These are phyloP conservation scores for Parachaetomium inaequale DNA, from an alignment of 495 filamentous ascomycete species.

Conservation along the genomic window DNA sequence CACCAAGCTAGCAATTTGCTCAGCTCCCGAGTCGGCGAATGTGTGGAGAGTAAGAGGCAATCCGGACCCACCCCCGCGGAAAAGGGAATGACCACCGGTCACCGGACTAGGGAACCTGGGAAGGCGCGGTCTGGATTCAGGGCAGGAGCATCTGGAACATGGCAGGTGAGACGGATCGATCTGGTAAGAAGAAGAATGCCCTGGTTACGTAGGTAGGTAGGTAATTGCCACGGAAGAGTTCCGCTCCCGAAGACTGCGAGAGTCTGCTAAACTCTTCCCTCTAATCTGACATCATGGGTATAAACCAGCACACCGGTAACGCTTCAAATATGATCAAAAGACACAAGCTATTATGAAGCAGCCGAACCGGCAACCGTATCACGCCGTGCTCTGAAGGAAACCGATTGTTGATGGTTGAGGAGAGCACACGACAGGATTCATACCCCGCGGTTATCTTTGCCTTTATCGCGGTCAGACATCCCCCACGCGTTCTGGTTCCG, in stretches of 20 bases:
- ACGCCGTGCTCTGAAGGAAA: not conserved
- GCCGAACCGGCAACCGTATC: too few relatives aligned
- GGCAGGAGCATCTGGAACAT: too few relatives aligned
- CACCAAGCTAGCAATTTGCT: slow-evolving; percentile 2
- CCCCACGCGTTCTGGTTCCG: not conserved
- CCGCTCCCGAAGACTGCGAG: too few relatives aligned
- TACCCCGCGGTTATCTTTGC: slow-evolving; percentile 1
- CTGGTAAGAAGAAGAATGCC: too few relatives aligned
- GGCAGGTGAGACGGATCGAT: too few relatives aligned
- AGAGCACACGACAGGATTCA: not conserved
- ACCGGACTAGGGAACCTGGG: not conserved
- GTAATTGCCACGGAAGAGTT: too few relatives aligned
- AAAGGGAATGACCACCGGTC: not conserved
- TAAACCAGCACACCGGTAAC: too few relatives aligned
- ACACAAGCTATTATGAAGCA: too few relatives aligned
- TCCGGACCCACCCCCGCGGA: slow-evolving; percentile 9
- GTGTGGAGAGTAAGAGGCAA: not conserved
- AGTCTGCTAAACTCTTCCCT: too few relatives aligned
- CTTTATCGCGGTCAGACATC: not conserved
- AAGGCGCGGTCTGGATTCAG: not conserved
- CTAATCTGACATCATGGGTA: too few relatives aligned
- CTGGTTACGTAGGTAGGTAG: too few relatives aligned
- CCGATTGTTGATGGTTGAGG: not conserved
- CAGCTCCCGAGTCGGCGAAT: slow-evolving; percentile 4
- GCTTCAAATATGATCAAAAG: too few relatives aligned